A percentile compares a stretch with the other conserved stretches of the same genome.
Conservation (phyloP, 345 rosid species). For the Populus euphratica region DNA sequence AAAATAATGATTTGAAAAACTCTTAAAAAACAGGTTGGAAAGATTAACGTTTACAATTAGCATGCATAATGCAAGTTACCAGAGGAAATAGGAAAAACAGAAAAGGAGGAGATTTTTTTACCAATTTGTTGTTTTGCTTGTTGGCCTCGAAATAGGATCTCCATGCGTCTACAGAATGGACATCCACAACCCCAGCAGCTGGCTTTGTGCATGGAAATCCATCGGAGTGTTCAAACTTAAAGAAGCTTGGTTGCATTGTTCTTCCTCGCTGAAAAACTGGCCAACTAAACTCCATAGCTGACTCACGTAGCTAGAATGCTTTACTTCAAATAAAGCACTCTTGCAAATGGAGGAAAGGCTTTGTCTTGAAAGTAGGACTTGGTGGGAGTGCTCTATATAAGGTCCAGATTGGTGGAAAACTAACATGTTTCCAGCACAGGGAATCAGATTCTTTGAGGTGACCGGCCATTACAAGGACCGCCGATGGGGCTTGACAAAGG, state of each 20-base stretch:
- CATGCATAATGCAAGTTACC: too few relatives aligned
- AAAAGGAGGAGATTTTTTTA: conserved; percentile 5
- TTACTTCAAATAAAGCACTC: not conserved
- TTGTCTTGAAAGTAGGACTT: not conserved
- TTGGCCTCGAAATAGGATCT: conserved; percentile 46
- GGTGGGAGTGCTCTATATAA: conserved; percentile 21
- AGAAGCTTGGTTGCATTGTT: conserved; percentile 28
- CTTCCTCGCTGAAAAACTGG: not conserved
- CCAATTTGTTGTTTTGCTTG: conserved; percentile 60
- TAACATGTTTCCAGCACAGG: not conserved
- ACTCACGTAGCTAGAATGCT: not conserved
- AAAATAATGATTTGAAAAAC: too few relatives aligned
- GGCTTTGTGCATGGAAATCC: not conserved
- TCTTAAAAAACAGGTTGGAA: too few relatives aligned
- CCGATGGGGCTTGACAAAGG: not conserved
- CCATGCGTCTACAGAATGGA: conserved; percentile 61
- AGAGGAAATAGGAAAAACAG: not conserved
- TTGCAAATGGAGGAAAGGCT: not conserved
- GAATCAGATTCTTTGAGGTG: conserved; percentile 14
- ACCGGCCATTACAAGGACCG: not conserved
- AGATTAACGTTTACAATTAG: too few relatives aligned
- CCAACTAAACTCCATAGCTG: conserved; percentile 2
- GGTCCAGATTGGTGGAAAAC: not conserved
- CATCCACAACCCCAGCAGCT: conserved; percentile 32
- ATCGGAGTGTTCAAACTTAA: not conserved